phyloP scores from a whole-genome alignment of 192 early-diverging fungal species.

The Backusella tuberculispora region DNA sequence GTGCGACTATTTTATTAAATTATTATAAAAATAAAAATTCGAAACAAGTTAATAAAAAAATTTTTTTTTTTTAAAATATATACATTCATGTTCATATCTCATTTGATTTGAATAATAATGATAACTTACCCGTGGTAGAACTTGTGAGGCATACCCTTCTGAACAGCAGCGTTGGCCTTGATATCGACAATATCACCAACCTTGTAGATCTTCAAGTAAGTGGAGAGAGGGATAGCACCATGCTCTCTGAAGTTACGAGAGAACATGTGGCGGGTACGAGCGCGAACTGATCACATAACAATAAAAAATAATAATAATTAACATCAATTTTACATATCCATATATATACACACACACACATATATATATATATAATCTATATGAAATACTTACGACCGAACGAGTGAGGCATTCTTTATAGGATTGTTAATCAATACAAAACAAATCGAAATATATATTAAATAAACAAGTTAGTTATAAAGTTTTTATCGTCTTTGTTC shows the following conservation, averaged over 20 bases:
- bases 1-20: conserved; percentile 67
- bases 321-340: not conserved
- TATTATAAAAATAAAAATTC: not conserved
- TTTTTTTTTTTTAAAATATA: not conserved
- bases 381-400: conserved; percentile 38
- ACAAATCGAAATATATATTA: conserved; percentile 12
- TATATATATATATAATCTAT: not conserved
- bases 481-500: not conserved
- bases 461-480: not conserved
- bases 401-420: conserved; percentile 41
- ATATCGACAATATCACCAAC: conserved; percentile 99
- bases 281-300: conserved; percentile 65
- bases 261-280: conserved; percentile 98
- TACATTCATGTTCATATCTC: not conserved
- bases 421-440: not conserved
- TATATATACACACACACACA: too few species aligned
- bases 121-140: conserved; percentile 94
- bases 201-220: conserved; percentile 98
- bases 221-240: conserved; percentile 92
- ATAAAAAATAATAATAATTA: not conserved
- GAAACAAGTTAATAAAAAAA: conserved; percentile 10
- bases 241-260: conserved; percentile 95
- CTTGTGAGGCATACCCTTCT: conserved; percentile 99
- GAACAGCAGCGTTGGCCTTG: conserved; percentile 98
- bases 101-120: not conserved